These are phyloP conservation scores for Heimioporus retisporus DNA, from an alignment of 1,284 basidiomycete genomes.

Conservation along the genomic window DNA sequence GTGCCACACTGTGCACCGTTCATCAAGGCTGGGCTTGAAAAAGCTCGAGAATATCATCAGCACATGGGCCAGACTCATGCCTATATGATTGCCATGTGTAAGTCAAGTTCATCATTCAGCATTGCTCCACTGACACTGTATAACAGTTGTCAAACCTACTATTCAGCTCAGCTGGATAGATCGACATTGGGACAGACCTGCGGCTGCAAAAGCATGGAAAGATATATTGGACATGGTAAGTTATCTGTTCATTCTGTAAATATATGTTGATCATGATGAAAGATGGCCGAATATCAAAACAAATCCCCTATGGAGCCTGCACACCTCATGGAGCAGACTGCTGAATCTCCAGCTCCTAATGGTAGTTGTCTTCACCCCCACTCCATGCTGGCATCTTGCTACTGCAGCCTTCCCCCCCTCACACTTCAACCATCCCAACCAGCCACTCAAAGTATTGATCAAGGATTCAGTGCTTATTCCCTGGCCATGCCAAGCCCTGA, in stretches of 20 bases:
- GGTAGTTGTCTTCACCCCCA: no score
- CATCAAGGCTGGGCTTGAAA: neutral
- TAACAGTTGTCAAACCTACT: constrained; percentile 2
- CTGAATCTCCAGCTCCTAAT: no score
- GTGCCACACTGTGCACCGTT: neutral
- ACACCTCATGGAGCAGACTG: no score
- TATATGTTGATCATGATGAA: no score
- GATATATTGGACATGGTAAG: neutral
- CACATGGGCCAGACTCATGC: neutral
- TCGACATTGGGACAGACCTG: neutral
- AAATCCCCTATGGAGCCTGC: no score
- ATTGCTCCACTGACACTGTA: neutral
- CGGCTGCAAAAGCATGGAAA: neutral
- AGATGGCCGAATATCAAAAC: no score
- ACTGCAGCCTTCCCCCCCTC: no score
- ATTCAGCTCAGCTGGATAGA: constrained; percentile 5
- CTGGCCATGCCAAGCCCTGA: no score
- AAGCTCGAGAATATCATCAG: neutral
- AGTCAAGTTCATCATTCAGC: neutral
- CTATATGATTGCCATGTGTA: constrained; percentile 5
- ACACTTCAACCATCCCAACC: no score
- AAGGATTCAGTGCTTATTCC: no score
- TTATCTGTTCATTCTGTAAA: neutral
- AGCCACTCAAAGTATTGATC: no score
- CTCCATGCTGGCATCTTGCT: no score